Base-by-base conservation (phyloP, 169 alveolate species). In the Babesia sp. region DNA sequence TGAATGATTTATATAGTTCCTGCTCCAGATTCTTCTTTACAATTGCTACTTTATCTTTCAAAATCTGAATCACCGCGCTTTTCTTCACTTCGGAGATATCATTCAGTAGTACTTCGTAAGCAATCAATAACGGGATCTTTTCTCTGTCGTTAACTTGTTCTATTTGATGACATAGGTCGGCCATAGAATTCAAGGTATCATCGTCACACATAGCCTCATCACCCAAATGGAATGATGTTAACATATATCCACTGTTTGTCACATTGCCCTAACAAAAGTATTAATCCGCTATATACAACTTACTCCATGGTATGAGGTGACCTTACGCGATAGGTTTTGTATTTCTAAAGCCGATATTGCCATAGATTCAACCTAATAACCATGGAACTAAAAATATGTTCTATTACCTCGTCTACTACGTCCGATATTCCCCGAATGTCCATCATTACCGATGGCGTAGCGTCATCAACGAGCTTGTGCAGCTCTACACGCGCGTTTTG, bases 1-100 rank as follows among this genome's bases (percentile, higher is more conserved):
- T 76, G 61, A 76, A 68, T 22, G 85, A 66, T 12, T 37, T 50
- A 36, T 53, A 76, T n/a, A 76, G 71, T 36, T 66, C 66, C 1
- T 37, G 31, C 50, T 76, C 79, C 33, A 41, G 22, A 3, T 50
- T n/a, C 4, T 9, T 6, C 33, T 64, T 64, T 12, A 64, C 14
- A 2, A 18, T 12, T 1, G 9, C 14, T 18, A 64, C 63, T 16
- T 33, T 29, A 45, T n/a, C 46, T 51, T 64, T 64, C 2, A 64
- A 50, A 3, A 64, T 12, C 14, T 64, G 45, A 28, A 64, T 20
- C 4, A 64, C 31, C 11, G 28, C 14, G 46, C 46, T 14, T 9
- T 39, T 14, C 14, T 39, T 8, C 46, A 39, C 46, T 14, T 39
- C 14, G 33, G 71, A 1, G 41, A 61, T 29, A 16, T 64, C 74